These are phyloP conservation scores for Neostapfia colusana DNA, from an alignment of 176 grass and related monocot species.

Conservation along the genomic window DNA sequence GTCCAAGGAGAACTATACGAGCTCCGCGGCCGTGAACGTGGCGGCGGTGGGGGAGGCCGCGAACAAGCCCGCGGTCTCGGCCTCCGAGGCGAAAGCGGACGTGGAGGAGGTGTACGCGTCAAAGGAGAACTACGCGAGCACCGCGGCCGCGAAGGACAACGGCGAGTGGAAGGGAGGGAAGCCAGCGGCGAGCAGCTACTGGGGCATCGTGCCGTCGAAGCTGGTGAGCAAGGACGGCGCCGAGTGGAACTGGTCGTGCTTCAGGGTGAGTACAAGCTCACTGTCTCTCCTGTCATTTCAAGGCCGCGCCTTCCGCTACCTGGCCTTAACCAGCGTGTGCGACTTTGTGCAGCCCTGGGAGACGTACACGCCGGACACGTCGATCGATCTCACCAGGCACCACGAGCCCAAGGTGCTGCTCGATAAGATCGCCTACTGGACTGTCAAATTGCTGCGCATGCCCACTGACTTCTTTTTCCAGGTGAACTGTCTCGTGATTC, in stretches of 20 bases:
- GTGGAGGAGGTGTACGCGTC: conserved; percentile 28
- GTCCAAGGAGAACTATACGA: too few relatives aligned
- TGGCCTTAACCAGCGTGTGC: background rate
- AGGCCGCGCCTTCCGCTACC: too few relatives aligned
- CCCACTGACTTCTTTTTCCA: conserved; percentile 74
- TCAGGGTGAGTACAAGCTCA: conserved; percentile 45
- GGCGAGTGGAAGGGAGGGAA: conserved; percentile 5
- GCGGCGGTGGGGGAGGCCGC: too few relatives aligned
- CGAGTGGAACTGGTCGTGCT: conserved; percentile 90
- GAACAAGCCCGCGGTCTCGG: conserved; percentile 10
- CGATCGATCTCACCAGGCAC: conserved; percentile 61
- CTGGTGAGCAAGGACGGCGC: conserved; percentile 63
- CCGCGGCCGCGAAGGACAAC: conserved; percentile 29
- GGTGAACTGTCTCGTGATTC: conserved; percentile 15
- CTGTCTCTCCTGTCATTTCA: background rate
- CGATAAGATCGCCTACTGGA: conserved; percentile 61
- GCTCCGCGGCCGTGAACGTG: too few relatives aligned
- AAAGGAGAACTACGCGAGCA: conserved; percentile 35
- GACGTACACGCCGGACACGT: conserved; percentile 48
- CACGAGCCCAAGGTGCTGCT: conserved; percentile 54
- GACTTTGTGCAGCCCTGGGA: conserved; percentile 59
- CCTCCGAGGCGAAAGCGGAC: conserved; percentile 7
- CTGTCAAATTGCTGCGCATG: conserved; percentile 51
- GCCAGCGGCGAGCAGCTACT: conserved; percentile 54
- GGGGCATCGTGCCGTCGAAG: conserved; percentile 57